phyloP scores from a whole-genome alignment of 75 land plant species.

The Larix kaempferi region DNA sequence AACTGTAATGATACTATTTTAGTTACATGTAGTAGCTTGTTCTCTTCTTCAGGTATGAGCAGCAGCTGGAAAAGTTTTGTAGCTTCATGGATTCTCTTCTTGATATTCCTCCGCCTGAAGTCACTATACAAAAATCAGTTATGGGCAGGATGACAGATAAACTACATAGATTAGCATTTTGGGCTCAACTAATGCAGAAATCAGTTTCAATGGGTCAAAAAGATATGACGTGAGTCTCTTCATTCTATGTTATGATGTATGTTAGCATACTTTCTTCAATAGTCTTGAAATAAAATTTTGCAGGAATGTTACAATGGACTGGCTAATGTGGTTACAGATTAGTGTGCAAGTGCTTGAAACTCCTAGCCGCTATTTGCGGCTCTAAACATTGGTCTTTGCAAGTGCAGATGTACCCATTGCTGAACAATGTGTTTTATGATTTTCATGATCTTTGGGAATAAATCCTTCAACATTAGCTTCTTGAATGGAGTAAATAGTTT shows the following conservation, averaged over 20 bases:
- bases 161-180: slow-evolving; percentile 42
- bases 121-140: slow-evolving; percentile 22
- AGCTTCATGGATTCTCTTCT: slow-evolving; percentile 69
- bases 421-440: neutral
- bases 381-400: neutral
- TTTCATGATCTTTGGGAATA: neutral
- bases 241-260: slow-evolving; percentile 2
- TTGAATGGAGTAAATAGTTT: neutral
- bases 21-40: neutral
- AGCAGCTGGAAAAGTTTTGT: slow-evolving; percentile 69
- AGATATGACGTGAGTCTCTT: slow-evolving; percentile 40
- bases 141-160: slow-evolving; percentile 30
- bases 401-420: neutral
- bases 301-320: neutral
- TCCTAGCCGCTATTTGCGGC: neutral
- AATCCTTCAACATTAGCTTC: neutral
- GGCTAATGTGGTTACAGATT: neutral
- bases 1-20: neutral
- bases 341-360: slow-evolving; percentile 1
- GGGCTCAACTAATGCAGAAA: slow-evolving; percentile 41
- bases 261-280: neutral
- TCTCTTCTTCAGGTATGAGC: slow-evolving; percentile 55
- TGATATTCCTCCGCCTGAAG: slow-evolving; percentile 84
- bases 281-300: neutral
- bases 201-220: slow-evolving; percentile 49